Conservation (phyloP, 2,329 filamentous ascomycete genomes). For the Tolypocladium nubicola region DNA sequence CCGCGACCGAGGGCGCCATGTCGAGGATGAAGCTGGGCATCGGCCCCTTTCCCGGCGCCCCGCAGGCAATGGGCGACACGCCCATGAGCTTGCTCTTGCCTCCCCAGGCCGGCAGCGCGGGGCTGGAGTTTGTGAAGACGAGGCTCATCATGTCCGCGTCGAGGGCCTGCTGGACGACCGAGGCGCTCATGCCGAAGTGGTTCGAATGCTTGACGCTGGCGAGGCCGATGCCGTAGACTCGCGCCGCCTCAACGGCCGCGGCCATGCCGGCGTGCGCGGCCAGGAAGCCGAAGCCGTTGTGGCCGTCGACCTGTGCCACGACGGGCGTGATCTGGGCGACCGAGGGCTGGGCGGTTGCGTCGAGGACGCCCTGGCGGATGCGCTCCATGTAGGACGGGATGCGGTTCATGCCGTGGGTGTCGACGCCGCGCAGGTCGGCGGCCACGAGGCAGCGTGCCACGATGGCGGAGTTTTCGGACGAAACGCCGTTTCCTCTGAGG, state of each 20-base stretch:
- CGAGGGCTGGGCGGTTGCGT: conserved; percentile 47
- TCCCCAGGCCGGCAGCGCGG: conserved; percentile 62
- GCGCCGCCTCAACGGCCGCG: conserved; percentile 56
- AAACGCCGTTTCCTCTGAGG: conserved; percentile 50
- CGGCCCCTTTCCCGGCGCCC: conserved; percentile 51
- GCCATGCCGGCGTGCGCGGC: conserved; percentile 57
- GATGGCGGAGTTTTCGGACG: conserved; percentile 45
- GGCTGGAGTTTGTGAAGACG: conserved; percentile 63
- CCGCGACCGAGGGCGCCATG: conserved; percentile 61
- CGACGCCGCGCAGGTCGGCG: conserved; percentile 68
- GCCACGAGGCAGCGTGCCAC: conserved; percentile 60
- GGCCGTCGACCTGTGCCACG: conserved; percentile 55
- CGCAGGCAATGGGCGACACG: conserved; percentile 64
- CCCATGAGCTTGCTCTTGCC: conserved; percentile 60
- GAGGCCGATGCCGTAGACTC: conserved; percentile 61
- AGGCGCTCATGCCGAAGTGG: conserved; percentile 76
- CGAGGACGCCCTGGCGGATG: conserved; percentile 58
- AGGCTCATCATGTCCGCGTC: conserved; percentile 61
- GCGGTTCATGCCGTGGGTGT: conserved; percentile 68
- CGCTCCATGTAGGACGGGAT: conserved; percentile 70
- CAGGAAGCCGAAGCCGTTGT: conserved; percentile 68
- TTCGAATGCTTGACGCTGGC: conserved; percentile 67
- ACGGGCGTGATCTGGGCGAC: conserved; percentile 56
- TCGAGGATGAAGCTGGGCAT: conserved; percentile 57
- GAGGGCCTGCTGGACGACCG: conserved; percentile 67